Evolutionary conservation across 257 asterid genomes (phyloP).

Genomic region (Solanum megistacrolobum): DNA sequence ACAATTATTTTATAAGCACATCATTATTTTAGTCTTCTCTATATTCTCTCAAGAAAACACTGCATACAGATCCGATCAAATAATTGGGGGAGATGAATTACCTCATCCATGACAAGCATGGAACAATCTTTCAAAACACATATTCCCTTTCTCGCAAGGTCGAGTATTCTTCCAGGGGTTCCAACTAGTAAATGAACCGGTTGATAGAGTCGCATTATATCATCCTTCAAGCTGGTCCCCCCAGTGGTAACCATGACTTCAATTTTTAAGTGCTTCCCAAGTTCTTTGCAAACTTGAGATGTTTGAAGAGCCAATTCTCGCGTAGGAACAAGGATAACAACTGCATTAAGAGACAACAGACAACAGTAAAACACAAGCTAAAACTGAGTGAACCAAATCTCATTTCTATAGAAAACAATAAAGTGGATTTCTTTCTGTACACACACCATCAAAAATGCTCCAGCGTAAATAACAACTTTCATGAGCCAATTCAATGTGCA

Average conservation of each 20-base stretch:
- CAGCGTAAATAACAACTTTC: neutral
- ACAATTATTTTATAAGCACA: neutral
- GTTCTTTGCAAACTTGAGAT: constrained; percentile 87
- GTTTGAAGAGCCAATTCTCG: constrained; percentile 90
- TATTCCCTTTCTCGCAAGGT: constrained; percentile 66
- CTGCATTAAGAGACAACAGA: constrained; percentile 27
- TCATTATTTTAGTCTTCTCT: neutral
- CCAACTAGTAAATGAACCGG: constrained; percentile 94
- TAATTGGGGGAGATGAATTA: neutral
- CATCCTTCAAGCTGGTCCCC: constrained; percentile 87
- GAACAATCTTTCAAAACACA: constrained; percentile 55
- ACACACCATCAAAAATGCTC: neutral
- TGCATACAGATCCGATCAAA: neutral
- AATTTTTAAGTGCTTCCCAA: constrained; percentile 68
- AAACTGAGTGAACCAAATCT: neutral
- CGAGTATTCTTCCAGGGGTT: constrained; percentile 93
- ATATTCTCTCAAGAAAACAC: neutral
- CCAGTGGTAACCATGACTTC: constrained; percentile 89
- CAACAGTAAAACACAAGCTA: neutral
- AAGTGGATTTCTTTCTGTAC: neutral
- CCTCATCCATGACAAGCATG: constrained; percentile 88
- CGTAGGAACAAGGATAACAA: constrained; percentile 76
- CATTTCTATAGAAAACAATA: neutral
- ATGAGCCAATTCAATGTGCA: neutral
- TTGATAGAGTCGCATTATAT: constrained; percentile 84